A percentile compares a stretch with the other conserved stretches of the same genome.
Conservation (phyloP, 805 yeast genomes). For the Scheffersomyces lignosus region DNA sequence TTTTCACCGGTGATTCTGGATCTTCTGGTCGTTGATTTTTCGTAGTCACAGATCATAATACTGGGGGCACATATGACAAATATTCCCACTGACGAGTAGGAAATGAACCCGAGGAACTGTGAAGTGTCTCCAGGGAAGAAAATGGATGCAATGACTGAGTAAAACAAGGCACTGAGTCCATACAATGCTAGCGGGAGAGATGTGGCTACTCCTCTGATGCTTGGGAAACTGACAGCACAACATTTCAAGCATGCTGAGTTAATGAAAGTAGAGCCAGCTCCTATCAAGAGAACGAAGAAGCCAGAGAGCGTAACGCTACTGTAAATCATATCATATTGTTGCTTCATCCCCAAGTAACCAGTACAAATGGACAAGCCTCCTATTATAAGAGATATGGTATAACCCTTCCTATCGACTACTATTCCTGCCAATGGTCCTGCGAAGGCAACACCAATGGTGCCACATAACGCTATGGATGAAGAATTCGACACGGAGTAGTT, state of each 20-base stretch:
- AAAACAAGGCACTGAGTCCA: conserved; percentile 72
- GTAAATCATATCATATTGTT: conserved; percentile 45
- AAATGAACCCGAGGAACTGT: conserved; percentile 49
- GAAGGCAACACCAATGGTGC: conserved; percentile 62
- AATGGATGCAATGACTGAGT: conserved; percentile 53
- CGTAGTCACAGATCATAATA: conserved; percentile 40
- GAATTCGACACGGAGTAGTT: conserved; percentile 61
- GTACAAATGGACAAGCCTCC: conserved; percentile 50
- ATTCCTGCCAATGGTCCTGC: conserved; percentile 70
- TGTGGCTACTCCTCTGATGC: conserved; percentile 70
- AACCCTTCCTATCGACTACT: conserved; percentile 64
- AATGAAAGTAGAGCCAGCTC: conserved; percentile 67
- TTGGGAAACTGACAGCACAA: conserved; percentile 69
- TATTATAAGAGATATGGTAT: conserved; percentile 47
- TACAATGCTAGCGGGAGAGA: conserved; percentile 72
- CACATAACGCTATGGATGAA: conserved; percentile 64
- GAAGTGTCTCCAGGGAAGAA: conserved; percentile 60
- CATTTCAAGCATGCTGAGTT: conserved; percentile 69
- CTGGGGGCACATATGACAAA: conserved; percentile 49
- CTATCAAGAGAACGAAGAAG: conserved; percentile 53
- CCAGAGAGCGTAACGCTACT: conserved; percentile 45
- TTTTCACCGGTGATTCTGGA: conserved; percentile 9
- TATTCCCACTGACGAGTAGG: conserved; percentile 41
- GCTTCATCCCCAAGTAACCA: conserved; percentile 59
- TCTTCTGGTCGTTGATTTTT: conserved; percentile 16